phyloP scores from a whole-genome alignment of 108 stramenopile genomes.

The Pseudonitzschia multiseries region DNA sequence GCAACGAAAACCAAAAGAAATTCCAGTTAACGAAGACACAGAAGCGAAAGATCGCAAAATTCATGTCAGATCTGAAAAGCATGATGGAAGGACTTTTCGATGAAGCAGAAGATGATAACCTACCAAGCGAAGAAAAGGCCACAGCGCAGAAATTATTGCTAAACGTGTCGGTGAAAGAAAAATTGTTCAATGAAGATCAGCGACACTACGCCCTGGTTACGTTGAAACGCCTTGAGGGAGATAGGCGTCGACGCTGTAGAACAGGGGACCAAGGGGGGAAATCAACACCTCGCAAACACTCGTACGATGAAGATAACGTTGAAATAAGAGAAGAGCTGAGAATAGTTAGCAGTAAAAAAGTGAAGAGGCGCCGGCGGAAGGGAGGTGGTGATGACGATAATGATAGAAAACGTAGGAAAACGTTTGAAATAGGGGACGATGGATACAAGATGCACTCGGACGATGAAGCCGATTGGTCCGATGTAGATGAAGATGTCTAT shows the following conservation, averaged over 20 bases:
- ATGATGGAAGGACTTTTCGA: conserved; percentile 88
- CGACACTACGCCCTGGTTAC: conserved; percentile 56
- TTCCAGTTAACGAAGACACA: conserved; percentile 50
- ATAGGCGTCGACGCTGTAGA: conserved; percentile 74
- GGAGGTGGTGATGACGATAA: conserved; percentile 28
- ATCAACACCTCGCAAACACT: conserved; percentile 6
- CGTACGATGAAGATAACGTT: not conserved
- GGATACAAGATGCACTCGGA: conserved; percentile 77
- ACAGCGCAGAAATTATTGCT: conserved; percentile 76
- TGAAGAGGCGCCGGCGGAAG: conserved; percentile 46
- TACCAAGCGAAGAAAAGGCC: conserved; percentile 64
- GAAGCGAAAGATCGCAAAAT: conserved; percentile 78
- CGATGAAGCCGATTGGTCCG: conserved; percentile 83
- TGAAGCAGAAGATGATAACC: conserved; percentile 65
- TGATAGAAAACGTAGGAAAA: conserved; percentile 17
- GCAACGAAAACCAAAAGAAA: conserved; percentile 12
- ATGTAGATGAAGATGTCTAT: conserved; percentile 62
- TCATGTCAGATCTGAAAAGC: conserved; percentile 77
- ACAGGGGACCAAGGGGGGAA: conserved; percentile 48
- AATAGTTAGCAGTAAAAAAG: conserved; percentile 72
- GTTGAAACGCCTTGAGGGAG: conserved; percentile 77
- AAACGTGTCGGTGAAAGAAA: conserved; percentile 76
- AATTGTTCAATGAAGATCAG: conserved; percentile 77
- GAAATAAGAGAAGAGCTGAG: conserved; percentile 70
- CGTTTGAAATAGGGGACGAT: conserved; percentile 59